phyloP scores from a whole-genome alignment of 441 rosid species.

The Kokia cookei region DNA sequence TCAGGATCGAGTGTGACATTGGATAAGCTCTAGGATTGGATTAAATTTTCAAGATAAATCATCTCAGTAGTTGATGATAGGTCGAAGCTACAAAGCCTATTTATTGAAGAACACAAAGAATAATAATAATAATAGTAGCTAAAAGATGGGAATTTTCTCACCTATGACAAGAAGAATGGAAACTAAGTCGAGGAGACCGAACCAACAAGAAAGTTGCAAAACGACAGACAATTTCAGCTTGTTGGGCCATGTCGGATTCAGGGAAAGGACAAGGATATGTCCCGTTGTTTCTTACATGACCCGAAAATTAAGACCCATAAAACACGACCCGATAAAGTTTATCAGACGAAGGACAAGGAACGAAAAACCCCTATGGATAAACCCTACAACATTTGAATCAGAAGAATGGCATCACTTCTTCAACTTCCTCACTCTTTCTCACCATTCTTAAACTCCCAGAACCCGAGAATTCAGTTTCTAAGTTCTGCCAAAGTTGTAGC shows the following conservation, averaged over 20 bases:
- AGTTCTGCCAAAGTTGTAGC: background rate
- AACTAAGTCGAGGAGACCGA: background rate
- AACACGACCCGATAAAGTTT: constrained; percentile 14
- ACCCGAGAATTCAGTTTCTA: background rate
- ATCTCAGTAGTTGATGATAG: too few relatives aligned
- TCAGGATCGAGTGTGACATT: too few relatives aligned
- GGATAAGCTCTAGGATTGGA: too few relatives aligned
- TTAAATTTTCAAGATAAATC: too few relatives aligned
- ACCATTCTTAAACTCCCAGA: constrained; percentile 14
- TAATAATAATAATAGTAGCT: too few relatives aligned
- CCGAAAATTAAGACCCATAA: background rate
- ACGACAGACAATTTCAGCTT: background rate
- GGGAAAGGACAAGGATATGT: background rate
- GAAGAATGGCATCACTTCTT: constrained; percentile 54
- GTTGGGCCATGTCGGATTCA: background rate
- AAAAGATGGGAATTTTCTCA: background rate
- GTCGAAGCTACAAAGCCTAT: too few relatives aligned
- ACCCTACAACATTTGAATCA: constrained; percentile 24
- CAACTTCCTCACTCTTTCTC: constrained; percentile 35
- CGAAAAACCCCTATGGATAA: constrained; percentile 26
- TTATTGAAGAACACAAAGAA: too few relatives aligned
- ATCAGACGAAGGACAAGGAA: background rate
- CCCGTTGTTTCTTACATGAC: background rate
- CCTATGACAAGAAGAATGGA: background rate
- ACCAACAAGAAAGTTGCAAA: background rate